These are phyloP conservation scores for Podospora didyma DNA, from an alignment of 495 filamentous ascomycete genomes.

Conservation along the genomic window DNA sequence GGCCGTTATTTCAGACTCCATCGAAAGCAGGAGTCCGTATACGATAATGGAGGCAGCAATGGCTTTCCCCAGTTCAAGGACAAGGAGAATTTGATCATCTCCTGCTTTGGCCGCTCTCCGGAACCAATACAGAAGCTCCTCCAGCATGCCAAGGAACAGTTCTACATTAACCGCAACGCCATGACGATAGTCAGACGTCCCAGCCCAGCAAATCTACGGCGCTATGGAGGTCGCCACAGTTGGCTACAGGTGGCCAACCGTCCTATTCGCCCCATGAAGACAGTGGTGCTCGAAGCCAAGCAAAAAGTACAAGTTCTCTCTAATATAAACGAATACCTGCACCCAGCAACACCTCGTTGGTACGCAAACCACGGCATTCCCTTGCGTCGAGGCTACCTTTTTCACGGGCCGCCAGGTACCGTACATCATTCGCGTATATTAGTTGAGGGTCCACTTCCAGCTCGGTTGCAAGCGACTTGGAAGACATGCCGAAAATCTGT, in stretches of 20 bases:
- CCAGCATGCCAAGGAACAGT: slow-evolving; percentile 50
- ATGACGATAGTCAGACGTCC: slow-evolving; percentile 51
- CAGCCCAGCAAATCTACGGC: slow-evolving; percentile 24
- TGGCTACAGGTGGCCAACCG: slow-evolving; percentile 67
- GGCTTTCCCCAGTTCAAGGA: slow-evolving; percentile 31
- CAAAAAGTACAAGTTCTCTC: slow-evolving; percentile 68
- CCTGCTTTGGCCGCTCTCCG: slow-evolving; percentile 40
- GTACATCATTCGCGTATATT: too few relatives aligned
- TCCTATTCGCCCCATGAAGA: slow-evolving; percentile 73
- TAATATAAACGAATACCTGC: slow-evolving; percentile 87
- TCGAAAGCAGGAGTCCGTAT: slow-evolving; percentile 34
- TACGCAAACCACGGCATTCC: slow-evolving; percentile 86
- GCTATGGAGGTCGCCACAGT: slow-evolving; percentile 33
- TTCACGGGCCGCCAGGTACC: slow-evolving; percentile 72
- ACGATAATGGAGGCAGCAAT: slow-evolving; percentile 16
- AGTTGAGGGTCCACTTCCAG: too few relatives aligned
- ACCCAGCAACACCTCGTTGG: slow-evolving; percentile 67
- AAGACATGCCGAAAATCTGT: too few relatives aligned
- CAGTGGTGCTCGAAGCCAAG: slow-evolving; percentile 72
- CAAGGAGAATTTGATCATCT: slow-evolving; percentile 38
- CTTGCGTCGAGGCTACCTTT: slow-evolving; percentile 82
- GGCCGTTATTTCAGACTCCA: slow-evolving; percentile 35
- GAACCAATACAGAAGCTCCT: slow-evolving; percentile 62
- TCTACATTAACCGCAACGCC: slow-evolving; percentile 40
- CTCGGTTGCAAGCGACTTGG: too few relatives aligned